Percentiles rank a stretch among this genome's conserved stretches.
These are phyloP conservation scores for Agaricus sinodeliciosus DNA, from an alignment of 768 basidiomycete genomes.

Conservation along the genomic window DNA sequence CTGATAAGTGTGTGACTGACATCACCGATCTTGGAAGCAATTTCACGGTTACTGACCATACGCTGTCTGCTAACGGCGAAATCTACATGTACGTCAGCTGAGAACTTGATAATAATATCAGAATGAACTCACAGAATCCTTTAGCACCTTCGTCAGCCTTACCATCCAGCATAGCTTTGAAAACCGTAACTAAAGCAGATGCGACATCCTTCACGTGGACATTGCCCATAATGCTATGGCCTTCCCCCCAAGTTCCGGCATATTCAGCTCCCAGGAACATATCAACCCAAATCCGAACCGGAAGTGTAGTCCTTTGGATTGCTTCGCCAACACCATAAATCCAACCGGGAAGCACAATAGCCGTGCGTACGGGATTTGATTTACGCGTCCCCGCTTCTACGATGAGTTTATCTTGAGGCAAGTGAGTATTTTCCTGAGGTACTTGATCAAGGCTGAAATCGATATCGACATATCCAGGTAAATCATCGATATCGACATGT, in stretches of 20 bases:
- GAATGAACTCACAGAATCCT: slow-evolving; percentile 29
- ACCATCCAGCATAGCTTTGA: slow-evolving; percentile 34
- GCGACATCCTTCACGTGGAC: slow-evolving; percentile 36
- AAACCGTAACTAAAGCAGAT: slow-evolving; percentile 24
- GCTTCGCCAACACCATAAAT: slow-evolving; percentile 38
- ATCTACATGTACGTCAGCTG: slow-evolving; percentile 20
- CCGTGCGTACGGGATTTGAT: slow-evolving; percentile 35
- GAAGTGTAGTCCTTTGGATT: slow-evolving; percentile 29
- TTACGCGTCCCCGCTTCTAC: slow-evolving; percentile 32
- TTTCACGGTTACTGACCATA: slow-evolving; percentile 22
- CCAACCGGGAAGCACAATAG: slow-evolving; percentile 34
- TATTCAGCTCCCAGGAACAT: slow-evolving; percentile 25
- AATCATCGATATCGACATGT: slow-evolving; percentile 18
- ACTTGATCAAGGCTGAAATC: slow-evolving; percentile 25
- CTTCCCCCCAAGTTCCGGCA: slow-evolving; percentile 37
- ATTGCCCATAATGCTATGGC: slow-evolving; percentile 29
- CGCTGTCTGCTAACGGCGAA: slow-evolving; percentile 25
- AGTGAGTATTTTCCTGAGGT: slow-evolving; percentile 16
- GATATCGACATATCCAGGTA: slow-evolving; percentile 31
- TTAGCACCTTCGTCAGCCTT: slow-evolving; percentile 34
- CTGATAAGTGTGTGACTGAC: slow-evolving; percentile 16
- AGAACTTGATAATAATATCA: neutral
- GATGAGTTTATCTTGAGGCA: slow-evolving; percentile 23
- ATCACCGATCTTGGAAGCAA: slow-evolving; percentile 29
- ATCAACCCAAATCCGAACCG: slow-evolving; percentile 29